These are phyloP conservation scores for Helicocarpus griseus DNA, from an alignment of 2,329 filamentous ascomycete species.

Conservation along the genomic window DNA sequence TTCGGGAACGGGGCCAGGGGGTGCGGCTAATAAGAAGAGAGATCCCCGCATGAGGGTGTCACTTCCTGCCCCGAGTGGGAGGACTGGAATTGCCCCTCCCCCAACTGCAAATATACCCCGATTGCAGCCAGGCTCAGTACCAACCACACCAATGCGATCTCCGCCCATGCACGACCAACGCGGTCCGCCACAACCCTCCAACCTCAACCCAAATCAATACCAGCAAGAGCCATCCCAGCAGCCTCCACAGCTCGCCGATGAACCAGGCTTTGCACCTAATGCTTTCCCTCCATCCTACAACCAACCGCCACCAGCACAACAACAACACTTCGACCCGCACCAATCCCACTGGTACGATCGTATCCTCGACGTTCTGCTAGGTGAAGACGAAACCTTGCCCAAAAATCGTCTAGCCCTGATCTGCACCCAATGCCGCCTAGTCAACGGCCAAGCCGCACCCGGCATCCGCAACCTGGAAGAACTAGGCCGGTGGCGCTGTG, in stretches of 20 bases:
- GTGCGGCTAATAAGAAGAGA: slow-evolving; percentile 17
- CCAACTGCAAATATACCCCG: slow-evolving; percentile 55
- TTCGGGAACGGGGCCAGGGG: slow-evolving; percentile 12
- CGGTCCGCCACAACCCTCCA: slow-evolving; percentile 10
- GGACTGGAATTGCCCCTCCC: slow-evolving; percentile 49
- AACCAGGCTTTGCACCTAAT: slow-evolving; percentile 39
- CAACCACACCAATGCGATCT: slow-evolving; percentile 20
- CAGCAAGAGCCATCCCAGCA: slow-evolving; percentile 10
- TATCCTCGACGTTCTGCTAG: slow-evolving; percentile 80
- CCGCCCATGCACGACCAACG: slow-evolving; percentile 12
- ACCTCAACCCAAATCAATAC: slow-evolving; percentile 6
- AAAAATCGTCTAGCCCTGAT: slow-evolving; percentile 87
- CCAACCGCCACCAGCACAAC: too few relatives aligned
- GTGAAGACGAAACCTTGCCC: slow-evolving; percentile 85
- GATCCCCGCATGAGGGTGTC: slow-evolving; percentile 17
- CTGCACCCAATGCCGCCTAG: slow-evolving; percentile 69
- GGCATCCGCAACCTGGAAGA: slow-evolving; percentile 69
- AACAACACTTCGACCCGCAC: slow-evolving; percentile 24
- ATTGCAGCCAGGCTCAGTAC: slow-evolving; percentile 11
- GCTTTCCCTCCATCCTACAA: slow-evolving; percentile 31
- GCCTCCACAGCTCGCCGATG: slow-evolving; percentile 22
- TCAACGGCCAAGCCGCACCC: slow-evolving; percentile 92
- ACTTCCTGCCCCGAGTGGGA: slow-evolving; percentile 21
- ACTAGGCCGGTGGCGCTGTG: slow-evolving; percentile 79
- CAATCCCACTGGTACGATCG: slow-evolving; percentile 82